Evolutionary conservation across 768 basidiomycete genomes (phyloP).

Genomic region (Megacollybia marginata): DNA sequence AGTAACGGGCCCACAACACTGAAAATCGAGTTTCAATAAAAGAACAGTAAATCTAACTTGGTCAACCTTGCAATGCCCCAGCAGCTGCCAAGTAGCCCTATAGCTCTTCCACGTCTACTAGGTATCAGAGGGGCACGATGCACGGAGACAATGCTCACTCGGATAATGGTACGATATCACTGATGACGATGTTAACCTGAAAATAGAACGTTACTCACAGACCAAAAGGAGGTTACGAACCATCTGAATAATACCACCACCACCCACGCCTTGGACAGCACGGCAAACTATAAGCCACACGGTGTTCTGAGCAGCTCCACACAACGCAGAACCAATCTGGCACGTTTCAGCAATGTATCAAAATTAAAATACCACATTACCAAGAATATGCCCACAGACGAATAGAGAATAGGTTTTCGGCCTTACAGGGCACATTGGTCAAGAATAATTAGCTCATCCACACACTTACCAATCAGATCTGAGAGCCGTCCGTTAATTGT

Average conservation of each 20-base stretch:
- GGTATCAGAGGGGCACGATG: not conserved
- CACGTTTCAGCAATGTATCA: too few species aligned
- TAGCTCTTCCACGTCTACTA: constrained; percentile 69
- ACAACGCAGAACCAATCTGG: constrained; percentile 73
- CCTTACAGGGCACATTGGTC: constrained; percentile 21
- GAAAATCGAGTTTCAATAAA: not conserved
- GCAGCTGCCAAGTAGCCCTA: constrained; percentile 65
- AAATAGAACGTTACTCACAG: not conserved
- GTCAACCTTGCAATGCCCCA: constrained; percentile 60
- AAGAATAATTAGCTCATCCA: too few species aligned
- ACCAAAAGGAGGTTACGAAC: constrained; percentile 19
- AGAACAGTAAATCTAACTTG: not conserved
- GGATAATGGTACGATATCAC: constrained; percentile 76
- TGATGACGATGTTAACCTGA: constrained; percentile 64
- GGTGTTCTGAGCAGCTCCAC: constrained; percentile 76
- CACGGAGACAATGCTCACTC: constrained; percentile 39
- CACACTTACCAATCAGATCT: constrained; percentile 26
- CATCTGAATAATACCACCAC: constrained; percentile 72
- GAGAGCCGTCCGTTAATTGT: constrained; percentile 78
- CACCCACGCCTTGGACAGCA: constrained; percentile 80
- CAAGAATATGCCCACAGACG: constrained; percentile 61
- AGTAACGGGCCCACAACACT: constrained; percentile 51
- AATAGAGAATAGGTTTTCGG: constrained; percentile 65
- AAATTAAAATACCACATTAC: constrained; percentile 24
- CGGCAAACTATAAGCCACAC: constrained; percentile 70